Evolutionary conservation across 176 grass and related monocot genomes (phyloP), one percentile per base, ranked within the genome.

Genomic region (Cocos nucifera): DNA sequence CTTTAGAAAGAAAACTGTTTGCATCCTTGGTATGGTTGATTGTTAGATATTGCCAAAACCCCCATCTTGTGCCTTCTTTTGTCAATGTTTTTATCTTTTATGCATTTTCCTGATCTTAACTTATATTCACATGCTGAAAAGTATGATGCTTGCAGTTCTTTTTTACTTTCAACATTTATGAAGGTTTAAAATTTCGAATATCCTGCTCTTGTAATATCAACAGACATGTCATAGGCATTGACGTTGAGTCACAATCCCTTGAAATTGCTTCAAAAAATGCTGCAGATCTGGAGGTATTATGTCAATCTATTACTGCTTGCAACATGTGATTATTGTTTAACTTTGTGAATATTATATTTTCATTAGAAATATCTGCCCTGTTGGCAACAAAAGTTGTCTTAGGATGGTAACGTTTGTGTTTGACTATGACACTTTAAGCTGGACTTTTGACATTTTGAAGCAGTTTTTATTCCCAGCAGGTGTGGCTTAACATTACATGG

Each of bases 261-360:
- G 86, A 95, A 76, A 79, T 83, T 79, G 90, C 90, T 78, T 78
- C 84, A 81, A 56, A 73, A 73, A 95, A 89, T 80, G 77, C 78
- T 61, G 73, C 53, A 49, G 86, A 89, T 70, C 72, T 89, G 20
- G 90, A 95, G 86, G 90, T 95, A 86, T 44, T 44, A 44, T 44
- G 6, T 61, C 20, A n/a, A 24, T 32, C 27, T 19, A 9, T 61
- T 3, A 27, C 58, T 30, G 17, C 17, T 8, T 30, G 27, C 35
- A 44, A 44, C 35, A 12, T 44, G 35, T 44, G 9, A 44, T 44
- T 61, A 35, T 32, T 24, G 27, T 10, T 61, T 61, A 61, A 61
- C 15, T 30, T 61, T n/a, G 32, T n/a, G 18, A 35, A 18, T 61
- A 18, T 20, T 35, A 35, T 8, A 35, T 35, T 2, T 9, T 35